Percentiles rank a stretch among this genome's conserved stretches.
phyloP scores from a whole-genome alignment of 2,329 filamentous ascomycete genomes.

The Lachnellula subtilissima region DNA sequence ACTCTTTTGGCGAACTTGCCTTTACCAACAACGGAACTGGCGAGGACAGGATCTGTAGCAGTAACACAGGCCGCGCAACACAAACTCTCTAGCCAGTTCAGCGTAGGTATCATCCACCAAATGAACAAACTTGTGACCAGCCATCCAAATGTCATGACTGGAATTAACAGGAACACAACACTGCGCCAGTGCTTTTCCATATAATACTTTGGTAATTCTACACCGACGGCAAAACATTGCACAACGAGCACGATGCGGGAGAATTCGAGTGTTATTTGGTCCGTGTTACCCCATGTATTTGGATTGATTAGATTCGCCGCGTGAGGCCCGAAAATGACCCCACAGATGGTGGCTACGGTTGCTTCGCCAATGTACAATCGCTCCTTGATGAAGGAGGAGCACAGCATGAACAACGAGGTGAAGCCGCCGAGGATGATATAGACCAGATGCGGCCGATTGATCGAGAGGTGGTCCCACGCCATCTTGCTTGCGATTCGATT shows the following conservation, averaged over 20 bases:
- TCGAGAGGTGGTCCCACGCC: constrained; percentile 75
- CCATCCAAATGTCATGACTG: constrained; percentile 98
- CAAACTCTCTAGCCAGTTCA: constrained; percentile 87
- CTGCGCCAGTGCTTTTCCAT: constrained; percentile 99
- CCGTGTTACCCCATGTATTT: constrained; percentile 71
- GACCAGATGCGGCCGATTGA: constrained; percentile 94
- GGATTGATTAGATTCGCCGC: constrained; percentile 78
- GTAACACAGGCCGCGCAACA: constrained; percentile 89
- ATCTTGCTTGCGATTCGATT: constrained; percentile 39
- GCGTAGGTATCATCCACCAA: constrained; percentile 77
- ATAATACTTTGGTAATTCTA: constrained; percentile 87
- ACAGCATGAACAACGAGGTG: constrained; percentile 96
- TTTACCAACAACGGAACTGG: constrained; percentile 96
- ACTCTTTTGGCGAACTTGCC: constrained; percentile 98
- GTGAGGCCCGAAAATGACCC: constrained; percentile 84
- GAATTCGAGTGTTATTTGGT: constrained; percentile 85
- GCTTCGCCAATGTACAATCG: constrained; percentile 98
- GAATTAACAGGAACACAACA: constrained; percentile 79
- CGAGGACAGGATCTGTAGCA: constrained; percentile 92
- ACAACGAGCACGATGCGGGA: constrained; percentile 85
- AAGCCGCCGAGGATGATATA: constrained; percentile 98
- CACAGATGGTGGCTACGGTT: constrained; percentile 83
- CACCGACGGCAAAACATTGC: constrained; percentile 87
- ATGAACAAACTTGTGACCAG: constrained; percentile 87
- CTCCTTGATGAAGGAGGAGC: constrained; percentile 97